Percentiles rank a stretch among this genome's conserved stretches.
These are phyloP conservation scores for Phialemoniopsis sp. DNA, from an alignment of 2,329 filamentous ascomycete genomes.

Conservation along the genomic window DNA sequence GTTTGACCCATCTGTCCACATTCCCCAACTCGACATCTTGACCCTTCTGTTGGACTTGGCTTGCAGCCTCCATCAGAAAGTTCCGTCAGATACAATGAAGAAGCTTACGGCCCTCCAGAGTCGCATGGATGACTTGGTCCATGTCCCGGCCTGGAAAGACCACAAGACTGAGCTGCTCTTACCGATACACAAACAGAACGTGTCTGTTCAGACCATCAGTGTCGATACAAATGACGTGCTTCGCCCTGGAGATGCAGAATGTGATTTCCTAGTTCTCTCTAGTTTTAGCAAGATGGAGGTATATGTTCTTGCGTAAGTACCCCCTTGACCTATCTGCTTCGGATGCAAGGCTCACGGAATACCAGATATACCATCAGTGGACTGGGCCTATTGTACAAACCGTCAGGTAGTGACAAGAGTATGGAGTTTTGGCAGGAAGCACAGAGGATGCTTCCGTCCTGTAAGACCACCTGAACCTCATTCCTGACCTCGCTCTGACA, in stretches of 20 bases:
- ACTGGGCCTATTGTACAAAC: slow-evolving; percentile 34
- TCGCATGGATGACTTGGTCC: slow-evolving; percentile 53
- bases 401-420: slow-evolving; percentile 28
- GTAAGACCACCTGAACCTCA: slow-evolving; percentile 17
- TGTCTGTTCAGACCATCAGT: slow-evolving; percentile 47
- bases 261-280: slow-evolving; percentile 55
- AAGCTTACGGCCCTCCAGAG: slow-evolving; percentile 62
- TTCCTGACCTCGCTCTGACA: neutral
- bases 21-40: slow-evolving; percentile 64
- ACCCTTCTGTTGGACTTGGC: slow-evolving; percentile 66
- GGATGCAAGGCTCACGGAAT: slow-evolving; percentile 8
- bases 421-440: slow-evolving; percentile 35
- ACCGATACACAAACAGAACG: slow-evolving; percentile 48
- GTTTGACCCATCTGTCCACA: slow-evolving; percentile 55
- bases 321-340: neutral
- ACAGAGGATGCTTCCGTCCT: slow-evolving; percentile 22
- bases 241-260: slow-evolving; percentile 37
- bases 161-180: slow-evolving; percentile 46
- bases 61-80: slow-evolving; percentile 63
- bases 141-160: slow-evolving; percentile 38
- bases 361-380: slow-evolving; percentile 51
- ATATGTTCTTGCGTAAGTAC: slow-evolving; percentile 47
- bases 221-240: slow-evolving; percentile 53
- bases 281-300: slow-evolving; percentile 59
- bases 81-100: slow-evolving; percentile 47